phyloP scores from a whole-genome alignment of 2,329 filamentous ascomycete species.

The Aureobasidium sp. region DNA sequence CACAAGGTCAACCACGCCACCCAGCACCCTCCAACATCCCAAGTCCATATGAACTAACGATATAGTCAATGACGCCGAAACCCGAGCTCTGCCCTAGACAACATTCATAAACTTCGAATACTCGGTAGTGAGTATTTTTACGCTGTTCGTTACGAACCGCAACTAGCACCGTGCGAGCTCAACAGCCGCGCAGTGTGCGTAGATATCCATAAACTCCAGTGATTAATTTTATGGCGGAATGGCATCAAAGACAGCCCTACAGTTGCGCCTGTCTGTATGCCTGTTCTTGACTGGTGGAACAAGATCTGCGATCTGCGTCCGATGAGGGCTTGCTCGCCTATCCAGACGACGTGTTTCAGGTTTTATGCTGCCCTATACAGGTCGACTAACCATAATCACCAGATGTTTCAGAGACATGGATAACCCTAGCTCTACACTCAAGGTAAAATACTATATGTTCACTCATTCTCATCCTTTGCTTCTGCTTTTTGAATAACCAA shows the following conservation, averaged over 20 bases:
- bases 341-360: conserved; percentile 2
- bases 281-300: neutral
- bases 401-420: neutral
- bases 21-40: too few relatives aligned
- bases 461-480: neutral
- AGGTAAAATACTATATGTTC: neutral
- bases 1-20: neutral
- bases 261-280: neutral
- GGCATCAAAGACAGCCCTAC: neutral
- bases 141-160: neutral
- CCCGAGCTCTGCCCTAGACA: too few relatives aligned
- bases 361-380: neutral
- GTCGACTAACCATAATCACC: neutral
- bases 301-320: neutral
- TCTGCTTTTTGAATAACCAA: neutral
- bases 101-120: neutral
- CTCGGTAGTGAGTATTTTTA: neutral
- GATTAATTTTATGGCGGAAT: neutral
- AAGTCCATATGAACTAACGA: neutral
- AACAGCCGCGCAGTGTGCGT: neutral
- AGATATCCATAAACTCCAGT: neutral
- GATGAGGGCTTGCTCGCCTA: neutral
- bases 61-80: neutral
- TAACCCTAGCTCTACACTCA: neutral
- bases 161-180: neutral